Evolutionary conservation across 805 yeast species (phyloP), one percentile per base, ranked within the genome.

Genomic region (Starmerella sp.): DNA sequence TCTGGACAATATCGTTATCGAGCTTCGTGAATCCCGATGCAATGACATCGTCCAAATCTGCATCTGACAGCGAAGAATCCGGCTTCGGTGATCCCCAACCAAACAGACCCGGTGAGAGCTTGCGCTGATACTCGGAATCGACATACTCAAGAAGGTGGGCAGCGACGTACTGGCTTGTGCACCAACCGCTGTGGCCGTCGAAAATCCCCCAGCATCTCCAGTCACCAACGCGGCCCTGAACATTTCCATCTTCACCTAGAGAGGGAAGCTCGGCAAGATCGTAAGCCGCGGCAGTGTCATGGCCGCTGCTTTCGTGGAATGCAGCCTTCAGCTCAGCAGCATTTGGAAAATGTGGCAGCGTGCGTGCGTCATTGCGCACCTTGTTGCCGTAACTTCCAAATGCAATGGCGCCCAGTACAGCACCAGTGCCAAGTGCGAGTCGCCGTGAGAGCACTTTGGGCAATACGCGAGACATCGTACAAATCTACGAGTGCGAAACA

Each of bases 181-280:
- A 86, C 82, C 95, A 88, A 22, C 98, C 98, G 2, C 95, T 86
- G 69, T 91, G 98, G 6, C 98, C 98, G 69, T 91, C 98, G 67
- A 84, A 90, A 0, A 93, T 80, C 5, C 97, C 95, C 78, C 93
- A 91, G 66, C 91, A 88, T 2, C 46, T 53, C 53, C 42, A 59
- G 29, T 22, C 43, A 28, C 58, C 95, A 87, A 66, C 91, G 85
- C 77, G 84, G 82, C 84, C 96, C 82, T 51, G 56, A 32, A 56
- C 53, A 32, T 55, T 54, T 6, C 55, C 60, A 35, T 59, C 62
- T 38, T 59, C 62, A 32, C 60, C 62, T 5, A 57, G 44, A 11
- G 62, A 13, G 1, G 55, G 45, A 17, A 59, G 52, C 45, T 59
- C 62, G 1, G 60, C 39, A 22, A 54, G 39, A 45, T 58, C 60